Percentiles rank a stretch among this genome's conserved stretches.
These are phyloP conservation scores for Euclidium syriacum DNA, from an alignment of 345 rosid genomes.

Conservation along the genomic window DNA sequence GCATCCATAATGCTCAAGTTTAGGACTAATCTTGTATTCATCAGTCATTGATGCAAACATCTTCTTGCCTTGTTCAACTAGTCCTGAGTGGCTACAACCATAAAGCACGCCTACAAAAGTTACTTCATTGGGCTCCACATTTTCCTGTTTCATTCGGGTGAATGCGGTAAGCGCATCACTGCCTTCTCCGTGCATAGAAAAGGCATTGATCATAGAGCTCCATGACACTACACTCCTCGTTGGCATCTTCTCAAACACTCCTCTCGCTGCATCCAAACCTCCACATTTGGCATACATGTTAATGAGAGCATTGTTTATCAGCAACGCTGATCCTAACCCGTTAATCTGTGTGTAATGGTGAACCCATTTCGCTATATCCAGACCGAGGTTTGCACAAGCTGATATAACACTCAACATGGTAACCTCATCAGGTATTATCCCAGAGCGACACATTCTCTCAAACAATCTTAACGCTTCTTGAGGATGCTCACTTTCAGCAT, in stretches of 20 bases:
- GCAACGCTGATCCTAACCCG: constrained; percentile 31
- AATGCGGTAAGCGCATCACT: constrained; percentile 35
- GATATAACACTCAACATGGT: constrained; percentile 51
- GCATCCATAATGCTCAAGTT: constrained; percentile 58
- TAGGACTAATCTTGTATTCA: constrained; percentile 39
- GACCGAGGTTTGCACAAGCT: constrained; percentile 46
- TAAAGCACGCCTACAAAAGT: constrained; percentile 46
- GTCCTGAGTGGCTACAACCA: constrained; percentile 64
- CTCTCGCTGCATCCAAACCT: constrained; percentile 42
- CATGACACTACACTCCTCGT: constrained; percentile 48
- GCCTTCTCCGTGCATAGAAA: constrained; percentile 52
- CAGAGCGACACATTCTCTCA: constrained; percentile 33
- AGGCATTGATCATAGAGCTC: constrained; percentile 56
- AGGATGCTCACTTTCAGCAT: constrained; percentile 59
- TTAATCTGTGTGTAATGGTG: constrained; percentile 34
- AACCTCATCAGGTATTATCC: constrained; percentile 42
- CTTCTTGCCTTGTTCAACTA: constrained; percentile 51
- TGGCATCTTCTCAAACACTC: constrained; percentile 40
- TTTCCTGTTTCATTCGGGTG: constrained; percentile 39
- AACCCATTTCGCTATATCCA: constrained; percentile 45
- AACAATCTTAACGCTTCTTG: constrained; percentile 51
- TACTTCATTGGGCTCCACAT: constrained; percentile 38
- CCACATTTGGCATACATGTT: constrained; percentile 72
- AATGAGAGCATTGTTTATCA: constrained; percentile 43
- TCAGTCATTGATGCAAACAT: constrained; percentile 46